Percentiles rank a stretch among this genome's conserved stretches.
phyloP scores from a whole-genome alignment of 1,139 yeast genomes.

The Entelexis paramagnoliae region DNA sequence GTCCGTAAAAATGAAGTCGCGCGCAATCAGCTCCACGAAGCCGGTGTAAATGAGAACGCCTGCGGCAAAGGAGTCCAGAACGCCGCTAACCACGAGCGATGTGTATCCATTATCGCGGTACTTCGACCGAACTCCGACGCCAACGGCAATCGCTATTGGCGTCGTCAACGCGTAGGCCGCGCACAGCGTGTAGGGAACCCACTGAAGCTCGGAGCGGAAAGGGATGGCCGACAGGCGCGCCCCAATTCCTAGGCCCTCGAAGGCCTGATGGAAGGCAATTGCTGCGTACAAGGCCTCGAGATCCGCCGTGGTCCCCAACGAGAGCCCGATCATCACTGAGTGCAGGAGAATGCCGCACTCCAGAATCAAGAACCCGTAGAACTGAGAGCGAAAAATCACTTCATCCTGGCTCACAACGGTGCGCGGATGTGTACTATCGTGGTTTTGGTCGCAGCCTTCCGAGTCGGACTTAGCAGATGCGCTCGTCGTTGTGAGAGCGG shows the following conservation, averaged over 20 bases:
- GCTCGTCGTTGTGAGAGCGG: no score
- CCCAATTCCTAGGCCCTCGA: conserved; percentile 89
- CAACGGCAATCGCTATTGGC: conserved; percentile 77
- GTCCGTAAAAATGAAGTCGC: conserved; percentile 56
- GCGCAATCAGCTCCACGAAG: conserved; percentile 78
- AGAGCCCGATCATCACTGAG: conserved; percentile 67
- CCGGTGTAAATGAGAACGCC: conserved; percentile 83
- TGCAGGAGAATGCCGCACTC: conserved; percentile 79
- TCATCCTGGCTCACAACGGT: not conserved
- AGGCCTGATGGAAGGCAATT: conserved; percentile 78
- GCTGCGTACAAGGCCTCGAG: conserved; percentile 69
- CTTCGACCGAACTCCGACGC: conserved; percentile 65
- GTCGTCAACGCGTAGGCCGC: conserved; percentile 60
- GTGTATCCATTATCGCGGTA: conserved; percentile 50
- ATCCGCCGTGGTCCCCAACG: conserved; percentile 65
- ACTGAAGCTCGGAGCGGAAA: conserved; percentile 46
- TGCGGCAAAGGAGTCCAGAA: conserved; percentile 72
- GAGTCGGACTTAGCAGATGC: no score
- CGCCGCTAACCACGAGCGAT: conserved; percentile 63
- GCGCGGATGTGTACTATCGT: no score
- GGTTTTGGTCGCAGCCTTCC: no score
- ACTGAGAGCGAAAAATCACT: conserved; percentile 27
- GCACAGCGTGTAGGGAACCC: conserved; percentile 53
- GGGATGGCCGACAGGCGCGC: conserved; percentile 65
- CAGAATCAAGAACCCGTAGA: conserved; percentile 49